phyloP scores from a whole-genome alignment of 2,329 filamentous ascomycete species.

The Escovopsis weberi region DNA sequence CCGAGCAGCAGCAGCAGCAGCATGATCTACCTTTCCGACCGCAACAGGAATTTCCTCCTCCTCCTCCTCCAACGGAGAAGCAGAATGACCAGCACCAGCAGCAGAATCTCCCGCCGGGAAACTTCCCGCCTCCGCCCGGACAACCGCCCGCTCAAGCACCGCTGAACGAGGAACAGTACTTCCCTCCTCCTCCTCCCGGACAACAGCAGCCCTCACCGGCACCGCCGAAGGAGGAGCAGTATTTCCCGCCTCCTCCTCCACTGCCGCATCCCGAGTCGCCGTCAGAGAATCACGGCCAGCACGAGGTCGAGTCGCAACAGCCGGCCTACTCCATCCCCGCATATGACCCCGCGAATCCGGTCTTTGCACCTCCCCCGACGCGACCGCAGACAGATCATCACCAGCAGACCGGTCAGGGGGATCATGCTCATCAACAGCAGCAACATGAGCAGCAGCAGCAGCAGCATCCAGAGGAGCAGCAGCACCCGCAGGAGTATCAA shows the following conservation, averaged over 20 bases:
- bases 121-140: too few species aligned
- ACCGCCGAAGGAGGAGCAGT: not conserved
- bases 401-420: constrained; percentile 4
- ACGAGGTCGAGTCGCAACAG: not conserved
- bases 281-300: not conserved
- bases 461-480: not conserved
- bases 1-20: too few species aligned
- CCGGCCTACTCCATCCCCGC: constrained; percentile 14
- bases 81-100: not conserved
- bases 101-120: not conserved
- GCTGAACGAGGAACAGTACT: too few species aligned
- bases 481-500: not conserved
- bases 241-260: not conserved
- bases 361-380: constrained; percentile 16
- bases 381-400: not conserved
- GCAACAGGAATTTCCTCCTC: too few species aligned
- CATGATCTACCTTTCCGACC: too few species aligned
- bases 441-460: not conserved
- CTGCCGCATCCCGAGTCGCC: constrained; percentile 10
- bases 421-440: not conserved
- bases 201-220: constrained; percentile 9
- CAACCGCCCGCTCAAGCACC: not conserved
- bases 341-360: constrained; percentile 17
- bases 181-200: too few species aligned
- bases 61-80: too few species aligned